These are phyloP conservation scores for Xylaria intraflava DNA, from an alignment of 495 filamentous ascomycete species.

Conservation along the genomic window DNA sequence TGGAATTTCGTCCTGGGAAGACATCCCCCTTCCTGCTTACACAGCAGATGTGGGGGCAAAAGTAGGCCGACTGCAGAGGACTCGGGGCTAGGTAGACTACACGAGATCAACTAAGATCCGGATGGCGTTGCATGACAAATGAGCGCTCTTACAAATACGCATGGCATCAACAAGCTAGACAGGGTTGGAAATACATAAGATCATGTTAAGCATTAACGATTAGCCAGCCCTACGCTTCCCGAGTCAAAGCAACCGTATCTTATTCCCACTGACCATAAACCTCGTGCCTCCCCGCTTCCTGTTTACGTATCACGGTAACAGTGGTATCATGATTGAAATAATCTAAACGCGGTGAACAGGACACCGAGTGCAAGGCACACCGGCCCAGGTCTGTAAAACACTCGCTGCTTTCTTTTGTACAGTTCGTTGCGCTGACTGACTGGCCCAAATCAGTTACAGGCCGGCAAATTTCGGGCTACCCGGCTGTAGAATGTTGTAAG, in stretches of 20 bases:
- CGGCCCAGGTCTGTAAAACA: neutral
- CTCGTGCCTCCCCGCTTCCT: neutral
- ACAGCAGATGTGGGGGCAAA: too few relatives aligned
- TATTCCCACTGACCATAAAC: neutral
- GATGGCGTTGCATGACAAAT: too few relatives aligned
- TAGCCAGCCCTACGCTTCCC: neutral
- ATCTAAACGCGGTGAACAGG: slow-evolving; percentile 1
- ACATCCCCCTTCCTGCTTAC: too few relatives aligned
- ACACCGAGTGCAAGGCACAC: neutral
- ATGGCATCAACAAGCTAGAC: neutral
- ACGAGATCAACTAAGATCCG: too few relatives aligned
- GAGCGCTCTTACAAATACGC: too few relatives aligned
- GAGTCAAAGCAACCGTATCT: neutral
- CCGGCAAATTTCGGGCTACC: slow-evolving; percentile 26
- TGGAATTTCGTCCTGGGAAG: too few relatives aligned
- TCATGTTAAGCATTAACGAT: slow-evolving; percentile 1
- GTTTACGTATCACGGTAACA: neutral
- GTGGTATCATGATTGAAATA: neutral
- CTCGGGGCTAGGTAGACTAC: too few relatives aligned
- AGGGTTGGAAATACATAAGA: neutral
- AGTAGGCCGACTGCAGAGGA: too few relatives aligned
- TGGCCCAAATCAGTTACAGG: slow-evolving; percentile 10
- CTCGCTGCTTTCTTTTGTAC: slow-evolving; percentile 5
- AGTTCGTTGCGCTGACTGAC: neutral
- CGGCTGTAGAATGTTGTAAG: slow-evolving; percentile 27